Conservation (phyloP, 1,284 basidiomycete genomes). For the Taiwanofungus camphoratus region DNA sequence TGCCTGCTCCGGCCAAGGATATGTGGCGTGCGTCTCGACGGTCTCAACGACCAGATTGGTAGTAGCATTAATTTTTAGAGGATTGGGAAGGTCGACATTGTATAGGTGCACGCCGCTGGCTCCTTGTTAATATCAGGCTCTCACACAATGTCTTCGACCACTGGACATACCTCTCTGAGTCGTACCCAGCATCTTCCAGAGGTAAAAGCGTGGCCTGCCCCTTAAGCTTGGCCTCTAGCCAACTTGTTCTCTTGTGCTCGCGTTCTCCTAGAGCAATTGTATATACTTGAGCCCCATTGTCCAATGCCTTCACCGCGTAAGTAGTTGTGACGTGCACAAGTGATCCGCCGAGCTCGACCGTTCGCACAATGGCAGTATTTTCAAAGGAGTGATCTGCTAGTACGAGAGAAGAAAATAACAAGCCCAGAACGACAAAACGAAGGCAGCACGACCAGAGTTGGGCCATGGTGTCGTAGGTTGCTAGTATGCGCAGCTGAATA, state of each 20-base stretch:
- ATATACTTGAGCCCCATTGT: constrained; percentile 58
- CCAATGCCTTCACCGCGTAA: constrained; percentile 74
- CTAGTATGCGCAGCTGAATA: constrained; percentile 9
- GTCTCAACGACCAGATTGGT: constrained; percentile 74
- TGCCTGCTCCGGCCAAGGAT: constrained; percentile 70
- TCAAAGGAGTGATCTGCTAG: constrained; percentile 56
- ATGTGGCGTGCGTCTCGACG: constrained; percentile 69
- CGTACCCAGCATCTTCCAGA: constrained; percentile 45
- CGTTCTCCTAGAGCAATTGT: constrained; percentile 62
- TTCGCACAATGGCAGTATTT: constrained; percentile 83
- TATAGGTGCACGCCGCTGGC: constrained; percentile 35
- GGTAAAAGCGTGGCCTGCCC: constrained; percentile 57
- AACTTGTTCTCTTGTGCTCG: constrained; percentile 67
- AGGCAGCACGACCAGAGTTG: constrained; percentile 26
- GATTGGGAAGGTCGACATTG: constrained; percentile 37
- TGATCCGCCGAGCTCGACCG: constrained; percentile 83
- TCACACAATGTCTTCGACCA: background rate
- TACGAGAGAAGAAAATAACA: constrained; percentile 26
- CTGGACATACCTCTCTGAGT: constrained; percentile 43
- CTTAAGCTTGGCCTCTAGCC: constrained; percentile 75
- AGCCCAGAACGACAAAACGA: constrained; percentile 23
- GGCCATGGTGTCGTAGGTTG: constrained; percentile 25
- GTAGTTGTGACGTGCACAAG: constrained; percentile 83
- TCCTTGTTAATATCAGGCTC: background rate
- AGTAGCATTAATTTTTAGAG: constrained; percentile 49